Conservation (phyloP, 1,139 yeast species). For the Magnusiomyces paraingens region DNA sequence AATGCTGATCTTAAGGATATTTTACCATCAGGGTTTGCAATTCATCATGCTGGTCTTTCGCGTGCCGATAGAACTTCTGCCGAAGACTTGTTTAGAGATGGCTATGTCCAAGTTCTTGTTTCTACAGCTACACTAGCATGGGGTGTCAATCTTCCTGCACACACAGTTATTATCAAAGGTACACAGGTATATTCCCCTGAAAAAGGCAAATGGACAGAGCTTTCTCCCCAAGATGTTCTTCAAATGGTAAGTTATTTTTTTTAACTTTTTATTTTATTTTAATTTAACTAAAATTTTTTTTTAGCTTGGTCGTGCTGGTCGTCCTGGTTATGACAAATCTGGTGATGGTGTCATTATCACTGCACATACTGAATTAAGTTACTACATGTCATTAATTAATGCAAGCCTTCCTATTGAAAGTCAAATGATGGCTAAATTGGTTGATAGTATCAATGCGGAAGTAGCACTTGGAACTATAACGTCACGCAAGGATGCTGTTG, state of each 20-base stretch:
- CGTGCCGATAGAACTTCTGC: slow-evolving; percentile 67
- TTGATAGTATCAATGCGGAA: slow-evolving; percentile 82
- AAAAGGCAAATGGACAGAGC: slow-evolving; percentile 77
- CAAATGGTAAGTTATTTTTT: slow-evolving; percentile 51
- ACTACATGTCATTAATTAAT: slow-evolving; percentile 79
- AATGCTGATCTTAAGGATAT: slow-evolving; percentile 54
- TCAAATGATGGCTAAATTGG: slow-evolving; percentile 62
- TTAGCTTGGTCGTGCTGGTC: slow-evolving; percentile 79
- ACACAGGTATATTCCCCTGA: slow-evolving; percentile 93
- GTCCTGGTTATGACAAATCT: slow-evolving; percentile 86
- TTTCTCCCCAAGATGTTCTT: slow-evolving; percentile 87
- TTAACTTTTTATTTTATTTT: slow-evolving; percentile 25
- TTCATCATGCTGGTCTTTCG: slow-evolving; percentile 91
- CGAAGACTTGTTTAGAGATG: slow-evolving; percentile 85
- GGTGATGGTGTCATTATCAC: slow-evolving; percentile 96
- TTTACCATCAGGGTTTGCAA: slow-evolving; percentile 70
- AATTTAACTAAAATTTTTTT: not conserved
- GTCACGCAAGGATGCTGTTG: slow-evolving; percentile 57
- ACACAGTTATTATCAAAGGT: slow-evolving; percentile 90
- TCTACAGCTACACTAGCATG: slow-evolving; percentile 96
- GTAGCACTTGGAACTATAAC: slow-evolving; percentile 65
- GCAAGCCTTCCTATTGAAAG: slow-evolving; percentile 93
- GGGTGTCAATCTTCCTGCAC: slow-evolving; percentile 98
- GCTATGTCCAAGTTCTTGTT: slow-evolving; percentile 72
- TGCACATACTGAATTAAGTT: slow-evolving; percentile 75